Conservation (phyloP, 208 protist species). For the Wallacemonas sp. region DNA sequence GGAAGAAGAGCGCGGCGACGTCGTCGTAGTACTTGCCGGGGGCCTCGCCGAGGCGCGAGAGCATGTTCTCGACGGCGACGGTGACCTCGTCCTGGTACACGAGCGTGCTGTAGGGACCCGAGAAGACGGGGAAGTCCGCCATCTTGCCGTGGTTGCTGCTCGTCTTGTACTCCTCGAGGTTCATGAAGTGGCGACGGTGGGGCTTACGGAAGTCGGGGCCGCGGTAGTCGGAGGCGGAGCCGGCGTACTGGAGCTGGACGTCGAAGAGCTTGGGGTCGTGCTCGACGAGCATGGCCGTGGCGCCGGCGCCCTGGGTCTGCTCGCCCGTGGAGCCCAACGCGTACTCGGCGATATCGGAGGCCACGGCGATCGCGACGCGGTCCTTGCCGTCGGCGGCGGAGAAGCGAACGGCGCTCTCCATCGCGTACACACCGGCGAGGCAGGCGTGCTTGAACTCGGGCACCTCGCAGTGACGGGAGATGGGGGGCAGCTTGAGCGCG, state of each 20-base stretch:
- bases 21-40: constrained; percentile 88
- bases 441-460: constrained; percentile 94
- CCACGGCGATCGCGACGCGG: constrained; percentile 83
- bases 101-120: constrained; percentile 87
- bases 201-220: constrained; percentile 93
- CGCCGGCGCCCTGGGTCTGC: constrained; percentile 89
- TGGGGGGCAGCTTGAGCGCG: constrained; percentile 59
- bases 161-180: constrained; percentile 70
- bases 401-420: constrained; percentile 84
- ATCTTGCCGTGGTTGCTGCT: constrained; percentile 77
- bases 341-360: constrained; percentile 91
- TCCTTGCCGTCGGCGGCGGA: constrained; percentile 61
- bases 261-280: constrained; percentile 72
- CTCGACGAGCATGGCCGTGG: constrained; percentile 86
- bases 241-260: constrained; percentile 71
- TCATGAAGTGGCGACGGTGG: constrained; percentile 86
- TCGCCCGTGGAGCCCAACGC: constrained; percentile 87
- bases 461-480: constrained; percentile 89
- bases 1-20: constrained; percentile 88
- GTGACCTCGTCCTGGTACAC: constrained; percentile 91
- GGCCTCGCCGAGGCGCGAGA: constrained; percentile 52
- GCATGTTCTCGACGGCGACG: constrained; percentile 88
- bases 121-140: constrained; percentile 92
- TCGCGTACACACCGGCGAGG: constrained; percentile 88
- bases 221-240: constrained; percentile 86